These are phyloP conservation scores for Podila epigama DNA, from an alignment of 192 early-diverging fungal species.

Conservation along the genomic window DNA sequence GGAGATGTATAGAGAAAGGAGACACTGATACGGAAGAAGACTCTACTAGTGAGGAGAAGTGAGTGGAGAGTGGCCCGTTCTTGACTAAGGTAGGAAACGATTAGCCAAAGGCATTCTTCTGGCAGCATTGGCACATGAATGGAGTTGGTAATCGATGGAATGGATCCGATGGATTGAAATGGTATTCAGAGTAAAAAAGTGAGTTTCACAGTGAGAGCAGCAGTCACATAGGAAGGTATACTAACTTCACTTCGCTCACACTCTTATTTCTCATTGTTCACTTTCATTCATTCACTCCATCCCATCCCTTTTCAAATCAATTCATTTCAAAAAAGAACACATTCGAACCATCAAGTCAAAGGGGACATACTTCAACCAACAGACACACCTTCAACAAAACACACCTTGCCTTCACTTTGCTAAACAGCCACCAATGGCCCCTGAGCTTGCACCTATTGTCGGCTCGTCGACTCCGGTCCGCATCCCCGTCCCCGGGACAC, in stretches of 20 bases:
- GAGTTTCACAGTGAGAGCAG: not conserved
- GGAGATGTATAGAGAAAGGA: slow-evolving; percentile 31
- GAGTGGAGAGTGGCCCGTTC: slow-evolving; percentile 28
- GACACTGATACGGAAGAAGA: slow-evolving; percentile 36
- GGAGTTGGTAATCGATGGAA: not conserved
- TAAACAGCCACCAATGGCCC: slow-evolving; percentile 5
- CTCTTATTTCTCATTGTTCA: not conserved
- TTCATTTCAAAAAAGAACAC: too few species aligned
- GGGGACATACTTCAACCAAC: too few species aligned
- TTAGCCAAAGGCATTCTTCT: slow-evolving; percentile 50
- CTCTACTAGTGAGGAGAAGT: slow-evolving; percentile 17
- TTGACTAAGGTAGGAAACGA: slow-evolving; percentile 18
- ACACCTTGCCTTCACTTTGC: not conserved
- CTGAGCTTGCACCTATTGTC: slow-evolving; percentile 12
- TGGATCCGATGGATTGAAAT: not conserved
- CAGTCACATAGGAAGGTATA: too few species aligned
- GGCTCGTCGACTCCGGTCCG: slow-evolving; percentile 20
- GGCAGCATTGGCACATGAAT: slow-evolving; percentile 8
- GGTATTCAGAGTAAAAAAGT: not conserved
- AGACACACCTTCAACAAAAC: too few species aligned
- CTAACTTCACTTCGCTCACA: too few species aligned
- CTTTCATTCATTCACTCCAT: not conserved
- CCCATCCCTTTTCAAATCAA: not conserved
- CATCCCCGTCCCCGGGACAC: slow-evolving; percentile 15
- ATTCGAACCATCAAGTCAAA: too few species aligned